Percentiles rank a stretch among this genome's conserved stretches.
Conservation (phyloP, 2,329 filamentous ascomycete genomes). For the Ceratocystis colombiana region DNA sequence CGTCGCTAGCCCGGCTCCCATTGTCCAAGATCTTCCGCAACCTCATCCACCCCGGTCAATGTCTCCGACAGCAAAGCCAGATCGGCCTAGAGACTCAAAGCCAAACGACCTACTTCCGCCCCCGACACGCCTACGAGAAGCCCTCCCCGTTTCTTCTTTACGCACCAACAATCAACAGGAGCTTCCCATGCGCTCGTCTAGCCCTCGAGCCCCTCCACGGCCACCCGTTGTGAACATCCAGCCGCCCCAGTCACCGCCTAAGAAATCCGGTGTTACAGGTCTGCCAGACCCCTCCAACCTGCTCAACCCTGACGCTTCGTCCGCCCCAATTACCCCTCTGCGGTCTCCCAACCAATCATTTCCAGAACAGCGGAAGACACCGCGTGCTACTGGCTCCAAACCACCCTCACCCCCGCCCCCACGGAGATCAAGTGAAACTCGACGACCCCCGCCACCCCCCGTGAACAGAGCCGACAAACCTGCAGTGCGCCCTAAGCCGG, state of each 20-base stretch:
- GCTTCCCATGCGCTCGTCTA: slow-evolving; percentile 22
- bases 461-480: slow-evolving; percentile 70
- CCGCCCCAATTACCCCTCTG: slow-evolving; percentile 42
- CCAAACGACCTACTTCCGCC: slow-evolving; percentile 34
- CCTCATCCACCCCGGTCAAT: slow-evolving; percentile 31
- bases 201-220: slow-evolving; percentile 24
- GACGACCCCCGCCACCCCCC: slow-evolving; percentile 53
- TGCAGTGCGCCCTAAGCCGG: slow-evolving; percentile 30
- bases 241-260: slow-evolving; percentile 60
- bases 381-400: slow-evolving; percentile 39
- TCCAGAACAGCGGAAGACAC: slow-evolving; percentile 42
- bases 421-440: slow-evolving; percentile 50
- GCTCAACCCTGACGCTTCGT: slow-evolving; percentile 36
- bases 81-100: slow-evolving; percentile 35
- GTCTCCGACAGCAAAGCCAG: slow-evolving; percentile 37
- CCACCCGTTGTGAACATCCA: slow-evolving; percentile 59
- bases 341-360: slow-evolving; percentile 42
- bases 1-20: slow-evolving; percentile 1
- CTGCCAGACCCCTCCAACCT: slow-evolving; percentile 33
- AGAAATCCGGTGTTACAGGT: slow-evolving; percentile 34
- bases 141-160: slow-evolving; percentile 28
- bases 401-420: slow-evolving; percentile 56
- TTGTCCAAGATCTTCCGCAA: slow-evolving; percentile 10
- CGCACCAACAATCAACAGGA: slow-evolving; percentile 29
- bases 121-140: slow-evolving; percentile 29